Evolutionary conservation across 108 stramenopile genomes (phyloP).

Genomic region (Cylindrotheca fusiformis): DNA sequence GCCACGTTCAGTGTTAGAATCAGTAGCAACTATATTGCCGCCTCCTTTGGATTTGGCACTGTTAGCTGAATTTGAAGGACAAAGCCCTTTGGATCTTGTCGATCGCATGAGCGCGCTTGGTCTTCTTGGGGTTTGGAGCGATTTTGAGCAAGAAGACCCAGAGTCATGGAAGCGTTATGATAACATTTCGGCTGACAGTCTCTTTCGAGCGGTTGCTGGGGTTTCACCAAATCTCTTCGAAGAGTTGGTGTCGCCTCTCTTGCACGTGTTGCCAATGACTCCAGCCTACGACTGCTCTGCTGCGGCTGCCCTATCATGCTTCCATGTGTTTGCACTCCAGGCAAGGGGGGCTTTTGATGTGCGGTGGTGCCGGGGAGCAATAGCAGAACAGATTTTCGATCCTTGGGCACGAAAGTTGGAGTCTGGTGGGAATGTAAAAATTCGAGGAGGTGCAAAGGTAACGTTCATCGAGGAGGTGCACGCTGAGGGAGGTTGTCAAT

Average conservation of each 20-base stretch:
- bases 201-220: slow-evolving; percentile 63
- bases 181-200: slow-evolving; percentile 57
- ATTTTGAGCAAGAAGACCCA: slow-evolving; percentile 74
- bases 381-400: slow-evolving; percentile 71
- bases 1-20: slow-evolving; percentile 1
- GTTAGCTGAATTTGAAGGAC: slow-evolving; percentile 54
- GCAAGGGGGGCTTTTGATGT: slow-evolving; percentile 86
- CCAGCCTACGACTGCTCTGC: slow-evolving; percentile 83
- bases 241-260: slow-evolving; percentile 73
- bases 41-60: slow-evolving; percentile 75
- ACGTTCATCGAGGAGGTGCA: slow-evolving; percentile 35
- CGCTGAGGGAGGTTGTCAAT: neutral
- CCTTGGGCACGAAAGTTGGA: slow-evolving; percentile 61
- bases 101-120: slow-evolving; percentile 70
- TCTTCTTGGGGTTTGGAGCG: slow-evolving; percentile 65
- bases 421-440: slow-evolving; percentile 38
- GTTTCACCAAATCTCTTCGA: slow-evolving; percentile 53
- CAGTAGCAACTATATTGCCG: slow-evolving; percentile 54
- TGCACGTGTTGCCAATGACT: slow-evolving; percentile 83
- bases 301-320: slow-evolving; percentile 83
- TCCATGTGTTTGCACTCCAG: slow-evolving; percentile 86
- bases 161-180: slow-evolving; percentile 71
- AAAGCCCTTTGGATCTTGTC: slow-evolving; percentile 22
- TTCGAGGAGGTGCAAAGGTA: slow-evolving; percentile 60
- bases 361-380: slow-evolving; percentile 73